Evolutionary conservation across 768 basidiomycete genomes (phyloP), one percentile per base, ranked within the genome.

Genomic region (Leccinum truebloodii): DNA sequence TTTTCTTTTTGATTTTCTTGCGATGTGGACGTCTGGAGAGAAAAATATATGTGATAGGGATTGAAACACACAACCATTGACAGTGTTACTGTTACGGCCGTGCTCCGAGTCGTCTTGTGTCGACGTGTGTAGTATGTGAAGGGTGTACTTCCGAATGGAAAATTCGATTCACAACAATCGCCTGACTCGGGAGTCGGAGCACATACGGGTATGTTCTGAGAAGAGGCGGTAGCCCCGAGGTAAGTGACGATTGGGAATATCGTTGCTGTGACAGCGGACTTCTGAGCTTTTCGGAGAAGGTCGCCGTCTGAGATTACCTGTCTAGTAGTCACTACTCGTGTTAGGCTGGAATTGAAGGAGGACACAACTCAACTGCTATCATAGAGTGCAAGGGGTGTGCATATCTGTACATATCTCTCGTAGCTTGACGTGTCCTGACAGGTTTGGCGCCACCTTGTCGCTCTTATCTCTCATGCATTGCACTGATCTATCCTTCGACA

Each of bases 1-100:
- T 63, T 73, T 71, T 63, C 1, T 4, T 34, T n/a, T 34, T n/a
- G 16, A 4, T 24, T 35, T n/a, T 35, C 39, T 41, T 41, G 41
- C 9, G 18, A 37, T 37, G 14, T 37, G 35, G 14, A 7, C 14
- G 14, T 16, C 35, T 37, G 14, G 6, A 37, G 35, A 37, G 14
- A 37, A 37, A 13, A 16, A 16, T 14, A 8, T 41, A 3, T 6
- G 16, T 16, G 16, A 39, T 16, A 18, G 16, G 39, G 39, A 41
- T 39, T 8, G 8, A 39, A 18, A 39, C 7, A 18, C 35, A 37
- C 13, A 13, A 35, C 34, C 34, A 35, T 14, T 14, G 34, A 34
- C 32, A 13, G 32, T 12, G 13, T 34, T 34, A 34, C 12, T 34
- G 32, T 34, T 34, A 34, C 8, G 39, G 6, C 28, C 39, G 14